Conservation (phyloP, 2,329 filamentous ascomycete genomes). For the Pseudocercospora ulei region DNA sequence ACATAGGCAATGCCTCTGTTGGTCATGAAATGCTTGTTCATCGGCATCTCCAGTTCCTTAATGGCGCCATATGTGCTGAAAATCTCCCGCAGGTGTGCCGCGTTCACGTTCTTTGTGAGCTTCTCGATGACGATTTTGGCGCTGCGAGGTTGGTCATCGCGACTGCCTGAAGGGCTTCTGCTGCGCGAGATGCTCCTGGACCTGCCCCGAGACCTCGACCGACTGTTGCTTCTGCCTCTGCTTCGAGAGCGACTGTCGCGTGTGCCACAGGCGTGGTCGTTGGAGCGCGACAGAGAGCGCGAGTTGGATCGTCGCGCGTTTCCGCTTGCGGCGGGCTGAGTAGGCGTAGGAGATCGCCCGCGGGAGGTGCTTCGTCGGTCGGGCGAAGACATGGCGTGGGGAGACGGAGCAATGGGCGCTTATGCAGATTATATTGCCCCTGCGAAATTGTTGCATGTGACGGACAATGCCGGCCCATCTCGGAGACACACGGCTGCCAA, state of each 20-base stretch:
- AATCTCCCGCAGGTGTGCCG: conserved; percentile 79
- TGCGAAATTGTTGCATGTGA: no score
- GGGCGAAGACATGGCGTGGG: conserved; percentile 19
- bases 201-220: conserved; percentile 29
- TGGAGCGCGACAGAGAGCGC: conserved; percentile 31
- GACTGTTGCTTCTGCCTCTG: conserved; percentile 16
- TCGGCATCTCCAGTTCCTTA: conserved; percentile 75
- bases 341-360: conserved; percentile 34
- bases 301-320: conserved; percentile 22
- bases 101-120: conserved; percentile 87
- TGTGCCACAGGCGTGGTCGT: conserved; percentile 30
- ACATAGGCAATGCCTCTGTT: conserved; percentile 94
- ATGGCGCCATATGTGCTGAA: conserved; percentile 83
- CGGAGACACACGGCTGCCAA: no score
- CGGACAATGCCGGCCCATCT: no score
- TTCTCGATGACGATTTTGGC: conserved; percentile 86
- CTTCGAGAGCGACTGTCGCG: conserved; percentile 20
- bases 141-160: conserved; percentile 22
- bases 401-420: no score
- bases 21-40: conserved; percentile 74
- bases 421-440: no score
- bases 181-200: conserved; percentile 29
- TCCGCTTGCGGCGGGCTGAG: conserved; percentile 17
- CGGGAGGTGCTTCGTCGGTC: conserved; percentile 35
- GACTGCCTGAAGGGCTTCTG: conserved; percentile 19